phyloP scores from a whole-genome alignment of 208 protist genomes.

The Wallacemonas sp. region DNA sequence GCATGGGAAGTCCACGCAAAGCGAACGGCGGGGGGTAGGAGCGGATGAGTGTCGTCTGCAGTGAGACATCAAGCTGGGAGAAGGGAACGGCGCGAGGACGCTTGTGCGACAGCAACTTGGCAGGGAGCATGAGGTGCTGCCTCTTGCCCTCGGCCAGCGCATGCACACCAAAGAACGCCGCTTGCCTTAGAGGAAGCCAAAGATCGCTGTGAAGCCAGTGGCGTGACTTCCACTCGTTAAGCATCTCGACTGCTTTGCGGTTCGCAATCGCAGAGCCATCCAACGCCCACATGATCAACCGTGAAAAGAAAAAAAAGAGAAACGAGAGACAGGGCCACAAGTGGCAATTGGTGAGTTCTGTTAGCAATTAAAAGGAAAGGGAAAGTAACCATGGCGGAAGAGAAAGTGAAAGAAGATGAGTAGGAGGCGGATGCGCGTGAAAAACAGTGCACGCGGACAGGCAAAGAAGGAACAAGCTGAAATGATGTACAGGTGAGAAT shows the following conservation, averaged over 20 bases:
- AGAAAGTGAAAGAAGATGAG: not conserved
- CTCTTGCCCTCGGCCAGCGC: not conserved
- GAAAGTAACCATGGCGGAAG: not conserved
- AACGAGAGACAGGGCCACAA: not conserved
- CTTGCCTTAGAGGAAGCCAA: constrained; percentile 45
- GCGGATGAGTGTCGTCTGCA: constrained; percentile 15
- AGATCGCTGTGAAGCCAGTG: constrained; percentile 35
- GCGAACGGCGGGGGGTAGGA: constrained; percentile 19
- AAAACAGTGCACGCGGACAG: no score
- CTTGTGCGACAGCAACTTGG: constrained; percentile 8
- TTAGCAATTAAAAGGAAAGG: not conserved
- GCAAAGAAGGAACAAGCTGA: no score
- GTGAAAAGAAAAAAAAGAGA: not conserved
- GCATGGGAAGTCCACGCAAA: constrained; percentile 11
- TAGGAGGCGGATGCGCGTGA: not conserved
- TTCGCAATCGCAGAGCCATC: constrained; percentile 26
- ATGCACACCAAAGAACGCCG: constrained; percentile 29
- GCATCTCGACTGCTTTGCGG: constrained; percentile 19
- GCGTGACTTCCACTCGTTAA: constrained; percentile 16
- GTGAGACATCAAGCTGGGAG: constrained; percentile 7
- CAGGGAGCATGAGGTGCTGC: constrained; percentile 25
- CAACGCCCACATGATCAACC: constrained; percentile 42
- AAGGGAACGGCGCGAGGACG: constrained; percentile 34
- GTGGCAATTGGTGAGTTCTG: not conserved
- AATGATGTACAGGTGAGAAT: no score